These are phyloP conservation scores for Zanthoxylum bungeanum DNA, from an alignment of 345 rosid species.

Conservation along the genomic window DNA sequence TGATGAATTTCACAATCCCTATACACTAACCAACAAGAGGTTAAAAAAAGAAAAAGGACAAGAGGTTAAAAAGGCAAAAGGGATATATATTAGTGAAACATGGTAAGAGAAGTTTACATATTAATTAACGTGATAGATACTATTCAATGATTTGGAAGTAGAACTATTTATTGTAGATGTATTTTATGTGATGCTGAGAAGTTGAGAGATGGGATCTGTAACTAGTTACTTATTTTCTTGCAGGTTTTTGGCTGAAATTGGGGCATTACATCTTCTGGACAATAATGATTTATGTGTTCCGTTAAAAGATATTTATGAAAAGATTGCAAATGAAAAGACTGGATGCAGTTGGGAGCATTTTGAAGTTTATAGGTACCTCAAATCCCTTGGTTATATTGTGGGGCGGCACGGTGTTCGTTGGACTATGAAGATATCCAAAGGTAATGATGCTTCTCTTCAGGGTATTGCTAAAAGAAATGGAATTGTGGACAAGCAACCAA, in stretches of 20 bases:
- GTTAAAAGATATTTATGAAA: conserved; percentile 49
- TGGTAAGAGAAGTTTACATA: not conserved
- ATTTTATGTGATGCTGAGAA: not conserved
- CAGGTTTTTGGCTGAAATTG: conserved; percentile 78
- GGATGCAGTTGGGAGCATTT: conserved; percentile 64
- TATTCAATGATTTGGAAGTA: not conserved
- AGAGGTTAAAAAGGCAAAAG: not conserved
- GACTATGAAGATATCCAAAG: conserved; percentile 53
- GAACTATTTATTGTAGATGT: not conserved
- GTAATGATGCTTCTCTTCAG: conserved; percentile 33
- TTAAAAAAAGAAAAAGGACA: too few species aligned
- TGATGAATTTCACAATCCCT: not conserved
- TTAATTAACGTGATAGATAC: not conserved
- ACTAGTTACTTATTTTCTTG: conserved; percentile 4
- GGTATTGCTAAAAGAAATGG: conserved; percentile 14
- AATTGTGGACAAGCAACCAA: not conserved
- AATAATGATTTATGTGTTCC: conserved; percentile 37
- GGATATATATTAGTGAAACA: not conserved
- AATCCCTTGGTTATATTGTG: conserved; percentile 71
- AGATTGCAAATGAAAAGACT: conserved; percentile 39
- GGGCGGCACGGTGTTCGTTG: conserved; percentile 69
- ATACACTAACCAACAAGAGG: too few species aligned
- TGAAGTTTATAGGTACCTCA: conserved; percentile 66
- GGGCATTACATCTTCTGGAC: conserved; percentile 58
- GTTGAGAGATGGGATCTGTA: not conserved